Percentiles rank a stretch among this genome's conserved stretches.
phyloP scores from a whole-genome alignment of 2,329 filamentous ascomycete genomes.

The Penicillium sp. region DNA sequence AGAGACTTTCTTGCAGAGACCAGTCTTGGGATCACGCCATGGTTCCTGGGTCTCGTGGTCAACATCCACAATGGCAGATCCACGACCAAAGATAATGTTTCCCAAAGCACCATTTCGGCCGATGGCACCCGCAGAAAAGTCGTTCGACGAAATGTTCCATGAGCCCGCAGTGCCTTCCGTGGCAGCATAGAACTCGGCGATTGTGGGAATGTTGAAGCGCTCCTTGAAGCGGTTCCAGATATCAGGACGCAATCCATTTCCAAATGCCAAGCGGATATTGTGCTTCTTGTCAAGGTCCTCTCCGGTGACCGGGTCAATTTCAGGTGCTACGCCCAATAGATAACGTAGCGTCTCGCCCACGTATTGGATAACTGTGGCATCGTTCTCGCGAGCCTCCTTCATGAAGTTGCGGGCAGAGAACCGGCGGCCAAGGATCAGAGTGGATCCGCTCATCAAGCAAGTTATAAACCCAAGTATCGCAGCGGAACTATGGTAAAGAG shows the following conservation, averaged over 20 bases:
- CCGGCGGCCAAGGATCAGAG: conserved; percentile 69
- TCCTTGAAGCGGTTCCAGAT: conserved; percentile 81
- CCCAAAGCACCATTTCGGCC: conserved; percentile 67
- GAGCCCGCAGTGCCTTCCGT: conserved; percentile 68
- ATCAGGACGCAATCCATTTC: conserved; percentile 81
- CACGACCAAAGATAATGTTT: conserved; percentile 51
- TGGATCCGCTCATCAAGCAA: conserved; percentile 59
- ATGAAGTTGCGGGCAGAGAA: conserved; percentile 78
- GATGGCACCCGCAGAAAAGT: conserved; percentile 72
- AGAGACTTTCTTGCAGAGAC: conserved; percentile 61
- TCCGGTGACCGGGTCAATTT: conserved; percentile 61
- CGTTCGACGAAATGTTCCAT: conserved; percentile 72
- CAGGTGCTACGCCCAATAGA: conserved; percentile 64
- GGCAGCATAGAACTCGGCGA: conserved; percentile 78
- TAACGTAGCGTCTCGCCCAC: conserved; percentile 87
- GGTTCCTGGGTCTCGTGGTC: conserved; percentile 70
- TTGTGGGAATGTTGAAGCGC: conserved; percentile 69
- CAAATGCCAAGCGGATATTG: conserved; percentile 70
- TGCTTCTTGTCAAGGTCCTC: conserved; percentile 70
- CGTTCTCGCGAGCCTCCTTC: conserved; percentile 66
- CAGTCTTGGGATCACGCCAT: conserved; percentile 64
- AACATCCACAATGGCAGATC: conserved; percentile 62
- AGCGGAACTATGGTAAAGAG: conserved; percentile 81
- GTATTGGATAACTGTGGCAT: conserved; percentile 78
- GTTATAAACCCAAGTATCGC: conserved; percentile 65